These are phyloP conservation scores for Brachypodium distachyon DNA, from an alignment of 202 grass and related monocot genomes.

Conservation along the genomic window DNA sequence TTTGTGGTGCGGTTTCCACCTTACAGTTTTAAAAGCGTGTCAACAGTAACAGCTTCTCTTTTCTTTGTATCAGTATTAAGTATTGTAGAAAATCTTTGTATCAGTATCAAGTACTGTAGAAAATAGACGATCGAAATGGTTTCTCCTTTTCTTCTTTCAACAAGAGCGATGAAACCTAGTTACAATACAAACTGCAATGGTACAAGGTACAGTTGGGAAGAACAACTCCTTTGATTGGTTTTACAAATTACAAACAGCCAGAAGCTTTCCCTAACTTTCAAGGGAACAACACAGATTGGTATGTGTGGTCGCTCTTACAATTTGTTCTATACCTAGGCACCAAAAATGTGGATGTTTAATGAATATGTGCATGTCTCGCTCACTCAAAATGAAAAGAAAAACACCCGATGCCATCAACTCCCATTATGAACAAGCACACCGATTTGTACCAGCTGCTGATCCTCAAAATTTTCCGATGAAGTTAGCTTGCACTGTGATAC, in stretches of 20 bases:
- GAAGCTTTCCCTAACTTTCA: conserved; percentile 16
- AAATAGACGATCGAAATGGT: neutral
- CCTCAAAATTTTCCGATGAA: conserved; percentile 1
- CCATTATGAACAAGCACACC: conserved; percentile 15
- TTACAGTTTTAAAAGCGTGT: neutral
- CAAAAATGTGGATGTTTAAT: conserved; percentile 29
- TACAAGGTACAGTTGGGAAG: neutral
- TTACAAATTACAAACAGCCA: conserved; percentile 17
- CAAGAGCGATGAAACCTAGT: neutral
- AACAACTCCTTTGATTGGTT: neutral
- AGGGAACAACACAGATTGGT: conserved; percentile 27
- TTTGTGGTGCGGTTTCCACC: neutral
- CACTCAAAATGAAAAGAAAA: conserved; percentile 2
- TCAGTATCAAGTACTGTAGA: neutral
- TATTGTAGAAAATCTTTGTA: no score
- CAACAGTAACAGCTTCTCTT: no score
- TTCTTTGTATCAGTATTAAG: no score
- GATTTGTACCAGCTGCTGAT: neutral
- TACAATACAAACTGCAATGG: neutral
- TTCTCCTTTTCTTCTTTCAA: neutral
- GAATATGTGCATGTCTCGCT: conserved; percentile 15
- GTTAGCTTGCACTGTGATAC: conserved; percentile 4
- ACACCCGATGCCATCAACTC: neutral
- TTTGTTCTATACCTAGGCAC: conserved; percentile 14
- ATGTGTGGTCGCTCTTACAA: conserved; percentile 29